Evolutionary conservation across 2,329 filamentous ascomycete species (phyloP).

Genomic region (Stachybotrys chlorohalonatus): DNA sequence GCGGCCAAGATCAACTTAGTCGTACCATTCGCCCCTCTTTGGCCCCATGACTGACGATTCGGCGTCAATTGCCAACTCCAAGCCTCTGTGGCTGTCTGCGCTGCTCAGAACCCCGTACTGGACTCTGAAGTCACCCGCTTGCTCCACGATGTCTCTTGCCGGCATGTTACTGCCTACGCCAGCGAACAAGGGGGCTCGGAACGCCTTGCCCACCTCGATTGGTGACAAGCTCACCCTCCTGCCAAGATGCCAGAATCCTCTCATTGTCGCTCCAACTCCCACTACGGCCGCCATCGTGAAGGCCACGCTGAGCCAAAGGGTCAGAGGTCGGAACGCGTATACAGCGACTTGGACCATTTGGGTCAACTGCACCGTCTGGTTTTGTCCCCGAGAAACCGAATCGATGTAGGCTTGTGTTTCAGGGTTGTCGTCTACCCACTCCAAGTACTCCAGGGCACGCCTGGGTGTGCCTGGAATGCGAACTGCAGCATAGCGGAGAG

Average conservation of each 20-base stretch:
- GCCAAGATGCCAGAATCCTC: neutral
- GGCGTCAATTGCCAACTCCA: neutral
- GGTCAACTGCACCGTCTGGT: neutral
- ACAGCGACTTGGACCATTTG: neutral
- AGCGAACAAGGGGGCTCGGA: neutral
- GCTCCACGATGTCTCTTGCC: neutral
- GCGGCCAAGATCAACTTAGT: neutral
- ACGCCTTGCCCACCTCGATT: neutral
- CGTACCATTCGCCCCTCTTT: neutral
- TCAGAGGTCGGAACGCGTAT: neutral
- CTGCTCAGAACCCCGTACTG: neutral
- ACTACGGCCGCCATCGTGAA: neutral
- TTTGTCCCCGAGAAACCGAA: neutral
- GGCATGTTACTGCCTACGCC: neutral
- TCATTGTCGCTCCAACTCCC: neutral
- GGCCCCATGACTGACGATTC: neutral
- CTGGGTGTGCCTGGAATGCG: neutral
- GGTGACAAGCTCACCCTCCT: neutral
- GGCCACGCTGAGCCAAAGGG: neutral
- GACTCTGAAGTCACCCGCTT: neutral
- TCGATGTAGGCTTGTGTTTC: neutral
- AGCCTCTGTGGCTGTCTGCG: neutral
- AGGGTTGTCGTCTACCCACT: neutral
- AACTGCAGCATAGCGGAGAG: neutral
- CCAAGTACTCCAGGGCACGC: neutral